A percentile compares a stretch with the other conserved stretches of the same genome.
phyloP scores from a whole-genome alignment of 805 yeast genomes.

The Saccharomycopsis fermentans region DNA sequence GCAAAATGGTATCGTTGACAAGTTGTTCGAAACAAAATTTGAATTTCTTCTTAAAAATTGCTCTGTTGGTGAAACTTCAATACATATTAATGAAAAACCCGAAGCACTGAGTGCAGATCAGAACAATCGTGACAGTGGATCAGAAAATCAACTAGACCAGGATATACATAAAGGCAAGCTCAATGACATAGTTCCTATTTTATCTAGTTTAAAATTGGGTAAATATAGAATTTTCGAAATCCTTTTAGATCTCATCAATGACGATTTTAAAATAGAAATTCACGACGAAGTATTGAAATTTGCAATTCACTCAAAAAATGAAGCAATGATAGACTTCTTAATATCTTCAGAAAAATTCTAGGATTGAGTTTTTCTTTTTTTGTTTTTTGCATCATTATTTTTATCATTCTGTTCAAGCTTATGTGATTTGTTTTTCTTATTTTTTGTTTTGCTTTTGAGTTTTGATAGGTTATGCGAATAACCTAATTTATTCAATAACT shows the following conservation, averaged over 20 bases:
- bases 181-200: not conserved
- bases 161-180: not conserved
- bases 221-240: not conserved
- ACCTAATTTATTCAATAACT: conserved; percentile 2
- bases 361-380: not conserved
- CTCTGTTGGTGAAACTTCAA: not conserved
- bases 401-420: not conserved
- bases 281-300: not conserved
- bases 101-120: not conserved
- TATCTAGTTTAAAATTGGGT: not conserved
- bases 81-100: not conserved
- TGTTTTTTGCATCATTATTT: not conserved
- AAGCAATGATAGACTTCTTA: not conserved
- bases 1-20: not conserved
- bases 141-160: not conserved
- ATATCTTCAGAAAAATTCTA: not conserved
- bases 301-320: not conserved
- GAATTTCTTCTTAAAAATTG: not conserved
- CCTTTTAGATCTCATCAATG: not conserved
- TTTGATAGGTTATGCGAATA: conserved; percentile 3
- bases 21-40: not conserved
- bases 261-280: not conserved
- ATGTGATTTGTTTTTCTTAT: not conserved
- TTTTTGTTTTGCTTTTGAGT: conserved; percentile 2
- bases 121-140: not conserved